Evolutionary conservation across 73 alveolate species (phyloP), one percentile per base, ranked within the genome.

Genomic region (Tetrahymena thermophila): DNA sequence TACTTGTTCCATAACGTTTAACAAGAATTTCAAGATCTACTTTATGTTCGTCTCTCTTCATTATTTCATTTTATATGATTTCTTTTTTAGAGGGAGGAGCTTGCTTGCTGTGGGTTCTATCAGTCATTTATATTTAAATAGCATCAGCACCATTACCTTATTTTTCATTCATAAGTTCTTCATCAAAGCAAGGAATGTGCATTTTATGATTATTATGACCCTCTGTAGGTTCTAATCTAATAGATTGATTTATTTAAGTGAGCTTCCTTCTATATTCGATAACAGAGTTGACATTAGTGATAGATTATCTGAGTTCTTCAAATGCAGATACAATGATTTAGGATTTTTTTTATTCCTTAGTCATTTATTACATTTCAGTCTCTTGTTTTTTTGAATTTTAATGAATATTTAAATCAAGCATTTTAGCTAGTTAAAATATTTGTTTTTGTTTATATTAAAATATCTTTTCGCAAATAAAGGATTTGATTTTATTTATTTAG

Each of bases 41-140:
- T n/a, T 34, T 96, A 56, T 96, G 98, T 43, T 96, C 98, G 34
- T 89, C 96, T 97, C 89, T 96, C 11, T 71, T 43, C 35, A 97
- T 93, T 71, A 94, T 94, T 21, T 85, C 97, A 56, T 96, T 97
- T 15, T 93, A 93, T 31, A 85, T 43, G n/a, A 43, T 55, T 89
- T 95, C 83, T 0, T 55, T 93, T 25, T 85, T 28, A 31, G 21
- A 7, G 44, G 44, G 44, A 40, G 44, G 44, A 40, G 44, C 89
- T 3, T 11, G 17, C 37, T 71, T 28, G 35, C 37, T 71, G 89
- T 50, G 83, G 0, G 83, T 0, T 50, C 31, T 50, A 14, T 50
- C 83, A 1, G 83, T 14, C 31, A 50, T 50, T 50, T 50, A 50
- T 11, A 50, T 50, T 50, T 50, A 50, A 50, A 50, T 50, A 16